phyloP scores from a whole-genome alignment of 257 asterid species.

The Verbascum thapsus region DNA sequence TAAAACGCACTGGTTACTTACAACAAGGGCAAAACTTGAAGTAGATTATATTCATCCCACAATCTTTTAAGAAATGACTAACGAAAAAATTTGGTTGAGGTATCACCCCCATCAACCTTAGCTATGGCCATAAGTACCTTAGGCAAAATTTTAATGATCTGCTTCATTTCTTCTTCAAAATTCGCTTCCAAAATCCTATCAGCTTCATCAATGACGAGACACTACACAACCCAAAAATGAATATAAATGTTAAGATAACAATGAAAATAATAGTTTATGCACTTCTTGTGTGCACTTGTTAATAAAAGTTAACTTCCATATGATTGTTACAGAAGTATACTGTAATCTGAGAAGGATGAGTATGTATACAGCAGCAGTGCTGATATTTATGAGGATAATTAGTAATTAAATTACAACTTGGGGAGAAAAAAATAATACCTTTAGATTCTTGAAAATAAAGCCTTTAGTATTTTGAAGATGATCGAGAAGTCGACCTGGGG shows the following conservation, averaged over 20 bases:
- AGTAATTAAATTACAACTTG: neutral
- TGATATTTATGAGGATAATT: neutral
- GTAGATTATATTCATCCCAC: neutral
- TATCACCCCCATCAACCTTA: slow-evolving; percentile 5
- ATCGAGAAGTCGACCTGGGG: slow-evolving; percentile 98
- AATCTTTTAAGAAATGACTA: neutral
- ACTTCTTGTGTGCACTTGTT: neutral
- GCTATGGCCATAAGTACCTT: slow-evolving; percentile 54
- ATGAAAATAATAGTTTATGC: slow-evolving; percentile 6
- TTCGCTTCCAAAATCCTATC: slow-evolving; percentile 95
- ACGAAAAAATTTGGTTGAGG: neutral
- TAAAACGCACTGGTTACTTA: neutral
- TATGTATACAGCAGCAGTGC: slow-evolving; percentile 4
- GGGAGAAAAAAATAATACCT: slow-evolving; percentile 42
- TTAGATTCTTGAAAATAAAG: slow-evolving; percentile 74
- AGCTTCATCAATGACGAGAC: slow-evolving; percentile 94
- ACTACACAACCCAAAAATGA: slow-evolving; percentile 57
- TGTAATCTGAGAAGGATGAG: no score
- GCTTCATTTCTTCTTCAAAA: slow-evolving; percentile 94
- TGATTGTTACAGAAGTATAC: neutral
- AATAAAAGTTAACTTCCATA: neutral
- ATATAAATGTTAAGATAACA: slow-evolving; percentile 17
- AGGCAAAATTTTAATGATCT: slow-evolving; percentile 73
- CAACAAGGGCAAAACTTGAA: neutral
- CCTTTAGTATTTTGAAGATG: slow-evolving; percentile 92